Base-by-base conservation (phyloP, 139 green algal species). In the Chlorella sp. region DNA sequence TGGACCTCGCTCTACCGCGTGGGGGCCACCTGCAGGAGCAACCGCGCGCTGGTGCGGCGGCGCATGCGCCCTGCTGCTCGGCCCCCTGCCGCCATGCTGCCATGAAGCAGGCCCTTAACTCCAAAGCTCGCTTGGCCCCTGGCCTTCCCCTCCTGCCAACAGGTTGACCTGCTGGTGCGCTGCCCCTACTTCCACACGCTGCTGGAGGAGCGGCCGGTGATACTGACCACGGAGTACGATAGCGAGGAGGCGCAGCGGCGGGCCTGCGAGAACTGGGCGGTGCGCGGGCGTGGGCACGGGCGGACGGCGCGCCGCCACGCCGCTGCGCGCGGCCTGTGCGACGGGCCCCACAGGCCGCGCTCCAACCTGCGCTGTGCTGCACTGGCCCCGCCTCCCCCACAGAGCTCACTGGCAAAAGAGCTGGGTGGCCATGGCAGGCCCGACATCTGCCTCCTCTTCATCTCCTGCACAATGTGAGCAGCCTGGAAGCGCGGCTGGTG, bases 391-490 rank as follows among this genome's bases (percentile, higher is more conserved):
- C 33, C 31, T 40, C 43, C 41, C 45, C 55, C 56, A 67, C 43
- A 27, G 15, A 21, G 33, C n/a, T 6, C 48, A 21, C 56, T 77
- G 42, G 29, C 43, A 8, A 6, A 42, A 2, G 29, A 60, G 23
- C 43, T 77, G 41, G 59, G 71, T 58, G 58, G 71, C 19, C 42
- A 31, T 17, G 58, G 58, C 71, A 68, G 46, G 33, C 71, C 71
- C 0, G 58, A 77, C 58, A 42, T 77, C 19, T 77, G 71, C 58
- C 48, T 77, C 8, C 46, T 77, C 19, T 77, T 77, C 41, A 42
- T 70, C 15, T 77, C 71, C 0, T 9, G 56, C 55, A 41, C 33
- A 23, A 29, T 29, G 70, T 76, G 53, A 5, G 69, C 48, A n/a
- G 0, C 1, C 48, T 58, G 48, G 17, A 21, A 58, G 48, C 48